Evolutionary conservation across 2,329 filamentous ascomycete species (phyloP), one percentile per base, ranked within the genome.

Genomic region (Epichloe hybrida): DNA sequence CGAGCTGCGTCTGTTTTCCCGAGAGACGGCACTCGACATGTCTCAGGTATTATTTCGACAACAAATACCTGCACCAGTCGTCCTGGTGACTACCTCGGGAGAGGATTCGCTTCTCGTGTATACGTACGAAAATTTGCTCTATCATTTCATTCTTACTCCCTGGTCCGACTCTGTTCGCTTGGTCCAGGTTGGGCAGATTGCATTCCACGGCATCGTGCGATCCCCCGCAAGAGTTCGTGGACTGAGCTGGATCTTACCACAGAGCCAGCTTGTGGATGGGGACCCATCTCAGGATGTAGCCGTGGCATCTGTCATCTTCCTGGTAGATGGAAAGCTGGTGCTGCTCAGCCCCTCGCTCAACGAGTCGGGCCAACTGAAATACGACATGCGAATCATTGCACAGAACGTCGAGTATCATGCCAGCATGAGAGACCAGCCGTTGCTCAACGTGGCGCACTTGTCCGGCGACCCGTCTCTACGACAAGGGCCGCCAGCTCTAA

Each of bases 261-360:
- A 97, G 59, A 83, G 83, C 54, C 93, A 98, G 65, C 73, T 96
- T 54, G 74, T 83, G 37, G 86, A 95, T 57, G 93, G 93, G 13
- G 93, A 98, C 63, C 93, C 93, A 11, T 94, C 93, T 0, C 88
- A 95, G 64, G 93, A 98, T 64, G 93, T 98, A 8, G 84, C 88
- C 12, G 85, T 91, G 50, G 93, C 93, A 7, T 95, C 89, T 0
- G 90, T 98, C 12, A 71, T 98, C 13, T 95, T 98, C 61, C 75
- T 98, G n/a, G 90, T 98, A 2, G 93, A 98, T 62, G 93, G 91
- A 34, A 98, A 98, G 65, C 79, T 98, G 20, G 93, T 97, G 11
- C 72, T 97, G 38, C 75, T 98, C 46, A 88, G 94, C 56, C 91
- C 93, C 1, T 90, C 88, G 0, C 73, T 88, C 5, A 90, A 86